A percentile compares a stretch with the other conserved stretches of the same genome.
phyloP scores from a whole-genome alignment of 306 rosid species.

The Cucumis melo region DNA sequence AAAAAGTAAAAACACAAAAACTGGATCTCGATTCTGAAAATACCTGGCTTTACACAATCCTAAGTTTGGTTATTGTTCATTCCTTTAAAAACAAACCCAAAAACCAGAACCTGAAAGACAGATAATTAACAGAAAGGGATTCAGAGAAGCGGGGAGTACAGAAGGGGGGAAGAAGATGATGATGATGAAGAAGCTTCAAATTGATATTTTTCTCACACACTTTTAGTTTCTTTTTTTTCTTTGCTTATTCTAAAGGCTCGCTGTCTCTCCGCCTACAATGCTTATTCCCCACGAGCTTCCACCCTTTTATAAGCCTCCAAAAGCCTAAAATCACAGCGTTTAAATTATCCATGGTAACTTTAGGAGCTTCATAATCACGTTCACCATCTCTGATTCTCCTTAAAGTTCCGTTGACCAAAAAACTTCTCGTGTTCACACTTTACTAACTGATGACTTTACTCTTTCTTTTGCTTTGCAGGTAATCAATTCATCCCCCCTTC shows the following conservation, averaged over 20 bases:
- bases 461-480: neutral
- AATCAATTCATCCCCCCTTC: neutral
- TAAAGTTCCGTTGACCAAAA: neutral
- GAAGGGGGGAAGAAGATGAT: constrained; percentile 20
- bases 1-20: neutral
- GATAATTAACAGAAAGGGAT: constrained; percentile 98
- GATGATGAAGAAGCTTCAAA: neutral
- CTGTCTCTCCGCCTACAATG: constrained; percentile 1
- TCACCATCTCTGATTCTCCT: neutral
- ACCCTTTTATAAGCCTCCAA: neutral
- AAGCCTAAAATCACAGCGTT: neutral
- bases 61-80: constrained; percentile 48
- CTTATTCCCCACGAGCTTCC: neutral
- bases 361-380: neutral
- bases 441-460: neutral
- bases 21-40: constrained; percentile 99
- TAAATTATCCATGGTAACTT: neutral
- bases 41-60: constrained; percentile 72
- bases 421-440: neutral
- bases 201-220: neutral
- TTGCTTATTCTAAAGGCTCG: neutral
- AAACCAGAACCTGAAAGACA: constrained; percentile 77
- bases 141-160: constrained; percentile 83
- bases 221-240: neutral
- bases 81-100: constrained; percentile 62